These are phyloP conservation scores for Davidsoniella eucalypti DNA, from an alignment of 2,329 filamentous ascomycete genomes.

Conservation along the genomic window DNA sequence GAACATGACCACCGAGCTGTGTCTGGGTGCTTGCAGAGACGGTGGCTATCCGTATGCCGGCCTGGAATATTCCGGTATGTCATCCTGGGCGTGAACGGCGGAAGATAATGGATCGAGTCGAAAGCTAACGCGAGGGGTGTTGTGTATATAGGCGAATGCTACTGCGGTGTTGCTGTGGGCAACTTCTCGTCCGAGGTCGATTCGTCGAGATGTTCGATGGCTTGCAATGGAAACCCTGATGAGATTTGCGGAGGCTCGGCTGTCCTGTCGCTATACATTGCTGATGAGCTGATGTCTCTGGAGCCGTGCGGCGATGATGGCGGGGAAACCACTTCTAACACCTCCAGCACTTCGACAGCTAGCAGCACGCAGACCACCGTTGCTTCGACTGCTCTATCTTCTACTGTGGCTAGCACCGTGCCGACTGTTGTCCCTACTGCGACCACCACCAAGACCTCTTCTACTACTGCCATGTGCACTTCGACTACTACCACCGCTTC, in stretches of 20 bases:
- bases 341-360: neutral
- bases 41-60: conserved; percentile 32
- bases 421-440: conserved; percentile 15
- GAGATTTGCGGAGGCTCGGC: conserved; percentile 28
- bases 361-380: neutral
- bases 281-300: conserved; percentile 31
- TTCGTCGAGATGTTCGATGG: conserved; percentile 28
- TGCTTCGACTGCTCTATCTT: conserved; percentile 13
- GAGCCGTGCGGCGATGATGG: conserved; percentile 29
- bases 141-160: conserved; percentile 23
- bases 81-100: neutral
- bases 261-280: conserved; percentile 29
- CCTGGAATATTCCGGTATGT: conserved; percentile 22
- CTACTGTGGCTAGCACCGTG: conserved; percentile 1
- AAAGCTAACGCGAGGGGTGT: conserved; percentile 16
- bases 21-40: conserved; percentile 26
- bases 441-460: conserved; percentile 20
- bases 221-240: conserved; percentile 32
- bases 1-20: conserved; percentile 26
- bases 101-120: conserved; percentile 4
- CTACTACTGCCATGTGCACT: conserved; percentile 27
- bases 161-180: conserved; percentile 36
- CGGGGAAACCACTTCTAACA: conserved; percentile 16
- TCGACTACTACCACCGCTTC: conserved; percentile 28
- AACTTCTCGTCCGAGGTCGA: conserved; percentile 25